These are phyloP conservation scores for Lichenothelia convexa DNA, from an alignment of 495 filamentous ascomycete genomes.

Conservation along the genomic window DNA sequence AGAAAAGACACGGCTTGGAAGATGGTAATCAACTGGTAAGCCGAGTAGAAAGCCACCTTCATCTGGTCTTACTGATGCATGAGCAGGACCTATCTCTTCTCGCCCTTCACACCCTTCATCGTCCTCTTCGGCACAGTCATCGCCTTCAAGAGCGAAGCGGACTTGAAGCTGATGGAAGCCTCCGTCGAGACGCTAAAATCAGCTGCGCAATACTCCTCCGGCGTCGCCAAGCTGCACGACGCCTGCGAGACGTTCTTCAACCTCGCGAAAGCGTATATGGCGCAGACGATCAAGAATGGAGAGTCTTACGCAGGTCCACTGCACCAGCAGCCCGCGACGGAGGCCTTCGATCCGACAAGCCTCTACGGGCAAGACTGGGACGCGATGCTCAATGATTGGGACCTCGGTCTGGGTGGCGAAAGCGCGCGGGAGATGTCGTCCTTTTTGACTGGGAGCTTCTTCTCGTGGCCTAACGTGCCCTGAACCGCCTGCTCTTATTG, in stretches of 20 bases:
- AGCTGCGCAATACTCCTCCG: slow-evolving; percentile 3
- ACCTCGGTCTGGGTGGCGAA: slow-evolving; percentile 3
- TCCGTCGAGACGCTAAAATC: slow-evolving; percentile 5
- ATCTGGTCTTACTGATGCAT: slow-evolving; percentile 1
- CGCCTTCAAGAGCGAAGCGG: slow-evolving; percentile 2
- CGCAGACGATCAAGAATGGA: neutral
- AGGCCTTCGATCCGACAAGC: slow-evolving; percentile 1
- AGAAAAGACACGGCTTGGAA: slow-evolving; percentile 1
- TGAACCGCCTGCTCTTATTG: neutral
- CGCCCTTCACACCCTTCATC: slow-evolving; percentile 7
- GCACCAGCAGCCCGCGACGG: slow-evolving; percentile 1
- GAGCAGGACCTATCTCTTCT: slow-evolving; percentile 4
- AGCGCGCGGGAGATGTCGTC: slow-evolving; percentile 5
- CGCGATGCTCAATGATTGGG: slow-evolving; percentile 5
- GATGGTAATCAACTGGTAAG: slow-evolving; percentile 3
- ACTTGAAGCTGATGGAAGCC: slow-evolving; percentile 4
- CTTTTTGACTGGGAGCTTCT: slow-evolving; percentile 2
- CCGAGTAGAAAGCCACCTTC: neutral
- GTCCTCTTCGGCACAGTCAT: slow-evolving; percentile 5
- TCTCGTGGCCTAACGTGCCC: neutral
- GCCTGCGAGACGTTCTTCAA: slow-evolving; percentile 1
- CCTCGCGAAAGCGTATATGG: neutral
- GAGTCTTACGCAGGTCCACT: neutral
- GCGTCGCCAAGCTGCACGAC: slow-evolving; percentile 3
- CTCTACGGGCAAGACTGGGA: slow-evolving; percentile 4